Evolutionary conservation across 352 stramenopile species (phyloP).

Genomic region (Globisporangium paddicum): DNA sequence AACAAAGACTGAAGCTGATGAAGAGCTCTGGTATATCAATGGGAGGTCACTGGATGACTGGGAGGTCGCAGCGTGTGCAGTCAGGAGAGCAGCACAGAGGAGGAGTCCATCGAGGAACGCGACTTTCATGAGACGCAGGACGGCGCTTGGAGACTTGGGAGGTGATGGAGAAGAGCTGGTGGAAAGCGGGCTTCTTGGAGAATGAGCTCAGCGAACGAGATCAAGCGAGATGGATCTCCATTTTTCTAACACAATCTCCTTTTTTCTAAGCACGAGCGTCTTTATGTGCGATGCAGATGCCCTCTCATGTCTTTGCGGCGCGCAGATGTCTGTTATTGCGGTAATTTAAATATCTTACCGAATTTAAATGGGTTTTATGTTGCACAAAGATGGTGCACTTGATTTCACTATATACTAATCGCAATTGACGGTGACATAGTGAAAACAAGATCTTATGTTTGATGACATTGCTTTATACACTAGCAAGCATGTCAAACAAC

Average conservation of each 20-base stretch:
- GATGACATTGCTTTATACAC: no score
- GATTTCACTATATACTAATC: no score
- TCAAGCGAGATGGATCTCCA: no score
- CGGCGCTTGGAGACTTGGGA: background rate
- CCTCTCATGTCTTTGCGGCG: background rate
- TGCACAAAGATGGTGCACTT: no score
- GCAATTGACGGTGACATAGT: no score
- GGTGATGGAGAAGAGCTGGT: background rate
- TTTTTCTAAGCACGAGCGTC: background rate
- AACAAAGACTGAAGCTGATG: slow-evolving; percentile 2
- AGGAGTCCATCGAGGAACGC: slow-evolving; percentile 4
- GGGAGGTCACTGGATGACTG: slow-evolving; percentile 10
- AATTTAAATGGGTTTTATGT: no score
- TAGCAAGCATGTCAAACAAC: no score
- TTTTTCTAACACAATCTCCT: no score
- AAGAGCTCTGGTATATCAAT: slow-evolving; percentile 9
- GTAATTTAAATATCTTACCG: no score
- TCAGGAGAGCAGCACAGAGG: slow-evolving; percentile 12
- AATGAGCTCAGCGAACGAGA: background rate
- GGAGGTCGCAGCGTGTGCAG: slow-evolving; percentile 20
- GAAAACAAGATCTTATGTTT: no score
- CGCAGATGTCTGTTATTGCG: no score
- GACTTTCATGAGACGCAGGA: slow-evolving; percentile 3
- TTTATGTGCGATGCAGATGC: background rate
- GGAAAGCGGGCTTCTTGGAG: background rate